These are phyloP conservation scores for Omphalea diandra DNA, from an alignment of 441 rosid species.

Conservation along the genomic window DNA sequence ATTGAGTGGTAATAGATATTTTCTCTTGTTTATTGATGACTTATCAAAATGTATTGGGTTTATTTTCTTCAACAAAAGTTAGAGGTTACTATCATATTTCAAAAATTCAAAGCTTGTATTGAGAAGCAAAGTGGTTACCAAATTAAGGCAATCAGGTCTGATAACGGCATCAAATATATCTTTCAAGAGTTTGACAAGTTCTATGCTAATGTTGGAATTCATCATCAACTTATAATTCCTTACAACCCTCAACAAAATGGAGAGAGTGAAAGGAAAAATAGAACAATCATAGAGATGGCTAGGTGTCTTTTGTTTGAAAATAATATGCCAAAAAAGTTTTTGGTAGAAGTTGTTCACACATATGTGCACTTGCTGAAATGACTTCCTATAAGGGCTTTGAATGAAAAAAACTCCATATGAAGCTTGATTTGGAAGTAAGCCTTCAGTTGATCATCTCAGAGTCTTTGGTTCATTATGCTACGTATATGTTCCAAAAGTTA, in stretches of 20 bases:
- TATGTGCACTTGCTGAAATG: not conserved
- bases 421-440: not conserved
- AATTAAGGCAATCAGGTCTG: not conserved
- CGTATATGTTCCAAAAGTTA: accelerated
- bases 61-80: not conserved
- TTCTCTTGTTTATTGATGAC: not conserved
- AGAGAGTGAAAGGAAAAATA: not conserved
- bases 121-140: not conserved
- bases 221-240: not conserved
- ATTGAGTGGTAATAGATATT: not conserved
- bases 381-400: not conserved
- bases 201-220: not conserved
- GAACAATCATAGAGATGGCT: not conserved
- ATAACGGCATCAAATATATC: not conserved
- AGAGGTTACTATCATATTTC: not conserved
- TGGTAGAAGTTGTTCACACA: not conserved
- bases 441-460: not conserved
- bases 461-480: not conserved
- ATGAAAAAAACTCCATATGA: not conserved
- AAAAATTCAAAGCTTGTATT: not conserved
- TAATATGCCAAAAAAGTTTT: not conserved
- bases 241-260: not conserved
- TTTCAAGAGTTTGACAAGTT: not conserved
- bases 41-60: not conserved
- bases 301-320: not conserved